These are phyloP conservation scores for Terfezia claveryi DNA, from an alignment of 495 filamentous ascomycete genomes.

Conservation along the genomic window DNA sequence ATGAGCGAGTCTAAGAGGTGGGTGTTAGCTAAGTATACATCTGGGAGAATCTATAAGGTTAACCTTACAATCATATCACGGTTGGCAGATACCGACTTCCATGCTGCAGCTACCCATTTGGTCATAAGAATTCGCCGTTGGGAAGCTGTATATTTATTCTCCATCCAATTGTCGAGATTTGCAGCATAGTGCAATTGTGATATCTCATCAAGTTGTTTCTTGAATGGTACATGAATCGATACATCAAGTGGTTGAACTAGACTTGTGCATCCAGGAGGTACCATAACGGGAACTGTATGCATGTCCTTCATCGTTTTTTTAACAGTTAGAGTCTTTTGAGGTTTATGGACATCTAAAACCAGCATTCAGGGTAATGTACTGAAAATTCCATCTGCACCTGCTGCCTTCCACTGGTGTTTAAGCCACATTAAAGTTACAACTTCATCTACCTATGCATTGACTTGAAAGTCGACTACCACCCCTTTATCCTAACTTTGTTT, in stretches of 20 bases:
- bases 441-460: slow-evolving; percentile 1
- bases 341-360: not conserved
- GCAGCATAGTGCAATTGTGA: too few relatives aligned
- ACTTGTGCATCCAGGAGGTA: too few relatives aligned
- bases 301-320: too few relatives aligned
- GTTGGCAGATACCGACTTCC: not conserved
- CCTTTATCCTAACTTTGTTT: not conserved
- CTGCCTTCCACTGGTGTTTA: not conserved
- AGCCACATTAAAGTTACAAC: not conserved
- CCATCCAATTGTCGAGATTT: too few relatives aligned
- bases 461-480: slow-evolving; percentile 1
- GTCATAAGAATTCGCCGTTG: not conserved
- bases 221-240: too few relatives aligned
- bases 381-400: too few relatives aligned
- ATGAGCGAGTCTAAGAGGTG: slow-evolving; percentile 1
- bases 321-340: not conserved
- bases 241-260: too few relatives aligned
- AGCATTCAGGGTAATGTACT: not conserved
- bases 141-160: not conserved
- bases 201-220: too few relatives aligned
- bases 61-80: too few relatives aligned
- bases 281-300: too few relatives aligned
- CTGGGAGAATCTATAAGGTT: too few relatives aligned
- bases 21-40: not conserved
- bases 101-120: not conserved